Evolutionary conservation across 495 filamentous ascomycete genomes (phyloP).

Genomic region (Neurospora sublineolata): DNA sequence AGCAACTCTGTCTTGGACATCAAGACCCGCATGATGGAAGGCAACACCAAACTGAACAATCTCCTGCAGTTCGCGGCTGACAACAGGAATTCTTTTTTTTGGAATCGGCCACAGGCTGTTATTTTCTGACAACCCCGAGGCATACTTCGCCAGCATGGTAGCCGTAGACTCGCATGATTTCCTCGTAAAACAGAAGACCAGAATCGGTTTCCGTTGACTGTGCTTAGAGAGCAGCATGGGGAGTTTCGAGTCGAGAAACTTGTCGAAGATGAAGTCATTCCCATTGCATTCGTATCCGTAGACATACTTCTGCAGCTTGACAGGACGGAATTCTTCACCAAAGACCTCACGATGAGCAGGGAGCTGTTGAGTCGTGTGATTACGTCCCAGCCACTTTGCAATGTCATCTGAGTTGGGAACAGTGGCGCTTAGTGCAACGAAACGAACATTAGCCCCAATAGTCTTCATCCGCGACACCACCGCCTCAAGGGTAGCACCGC

Average conservation of each 20-base stretch:
- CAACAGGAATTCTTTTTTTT: slow-evolving; percentile 38
- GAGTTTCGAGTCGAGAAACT: slow-evolving; percentile 61
- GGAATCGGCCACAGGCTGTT: slow-evolving; percentile 62
- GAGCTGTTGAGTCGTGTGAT: slow-evolving; percentile 50
- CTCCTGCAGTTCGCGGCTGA: slow-evolving; percentile 51
- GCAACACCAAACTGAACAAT: slow-evolving; percentile 63
- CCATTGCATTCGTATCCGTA: slow-evolving; percentile 52
- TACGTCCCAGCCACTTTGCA: slow-evolving; percentile 80
- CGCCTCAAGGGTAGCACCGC: slow-evolving; percentile 88
- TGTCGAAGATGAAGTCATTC: slow-evolving; percentile 88
- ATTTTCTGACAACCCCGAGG: slow-evolving; percentile 41
- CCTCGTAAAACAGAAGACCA: slow-evolving; percentile 86
- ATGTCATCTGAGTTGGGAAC: slow-evolving; percentile 89
- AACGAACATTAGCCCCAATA: slow-evolving; percentile 74
- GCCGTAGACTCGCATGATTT: slow-evolving; percentile 70
- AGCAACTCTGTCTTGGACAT: slow-evolving; percentile 52
- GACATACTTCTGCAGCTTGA: slow-evolving; percentile 76
- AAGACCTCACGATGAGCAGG: slow-evolving; percentile 72
- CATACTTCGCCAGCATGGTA: slow-evolving; percentile 56
- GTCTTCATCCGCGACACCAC: slow-evolving; percentile 96
- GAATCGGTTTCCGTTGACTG: slow-evolving; percentile 70
- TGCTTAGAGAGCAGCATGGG: slow-evolving; percentile 65
- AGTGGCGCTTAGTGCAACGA: slow-evolving; percentile 86
- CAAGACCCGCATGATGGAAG: slow-evolving; percentile 88
- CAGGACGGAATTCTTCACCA: slow-evolving; percentile 83